These are phyloP conservation scores for Microbotryum silenes-acaulis DNA, from an alignment of 1,284 basidiomycete genomes.

Conservation along the genomic window DNA sequence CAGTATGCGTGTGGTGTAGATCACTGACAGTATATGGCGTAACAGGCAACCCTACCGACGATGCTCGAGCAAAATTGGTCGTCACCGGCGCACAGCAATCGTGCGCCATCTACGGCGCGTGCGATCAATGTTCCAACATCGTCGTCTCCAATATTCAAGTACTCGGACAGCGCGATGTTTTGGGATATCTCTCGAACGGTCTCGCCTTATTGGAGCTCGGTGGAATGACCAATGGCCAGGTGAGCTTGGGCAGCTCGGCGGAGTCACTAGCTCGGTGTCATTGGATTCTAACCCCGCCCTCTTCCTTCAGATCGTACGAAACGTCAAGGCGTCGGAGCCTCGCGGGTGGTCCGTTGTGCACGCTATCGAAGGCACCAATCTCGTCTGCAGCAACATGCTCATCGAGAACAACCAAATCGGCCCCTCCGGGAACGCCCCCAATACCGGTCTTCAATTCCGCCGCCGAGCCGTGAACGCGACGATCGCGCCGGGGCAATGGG, in stretches of 20 bases:
- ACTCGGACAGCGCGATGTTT: conserved; percentile 39
- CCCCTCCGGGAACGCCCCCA: conserved; percentile 31
- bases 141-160: conserved; percentile 37
- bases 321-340: conserved; percentile 30
- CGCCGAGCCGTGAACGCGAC: conserved; percentile 3
- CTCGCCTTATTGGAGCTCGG: conserved; percentile 42
- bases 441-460: conserved; percentile 24
- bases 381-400: conserved; percentile 24
- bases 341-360: conserved; percentile 35
- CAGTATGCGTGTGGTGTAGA: not conserved
- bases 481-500: conserved; percentile 23
- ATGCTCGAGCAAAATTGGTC: conserved; percentile 42
- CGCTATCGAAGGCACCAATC: conserved; percentile 25
- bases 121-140: conserved; percentile 30
- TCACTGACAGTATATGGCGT: not conserved
- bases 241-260: not conserved
- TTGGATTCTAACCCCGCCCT: not conserved
- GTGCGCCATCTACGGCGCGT: conserved; percentile 34
- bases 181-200: conserved; percentile 37
- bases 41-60: conserved; percentile 43
- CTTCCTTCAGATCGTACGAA: conserved; percentile 19
- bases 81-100: conserved; percentile 38
- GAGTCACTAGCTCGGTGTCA: not conserved
- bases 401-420: conserved; percentile 34
- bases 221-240: conserved; percentile 37